A percentile compares a stretch with the other conserved stretches of the same genome.
phyloP scores from a whole-genome alignment of 768 basidiomycete genomes.

The Amanita rimosa region DNA sequence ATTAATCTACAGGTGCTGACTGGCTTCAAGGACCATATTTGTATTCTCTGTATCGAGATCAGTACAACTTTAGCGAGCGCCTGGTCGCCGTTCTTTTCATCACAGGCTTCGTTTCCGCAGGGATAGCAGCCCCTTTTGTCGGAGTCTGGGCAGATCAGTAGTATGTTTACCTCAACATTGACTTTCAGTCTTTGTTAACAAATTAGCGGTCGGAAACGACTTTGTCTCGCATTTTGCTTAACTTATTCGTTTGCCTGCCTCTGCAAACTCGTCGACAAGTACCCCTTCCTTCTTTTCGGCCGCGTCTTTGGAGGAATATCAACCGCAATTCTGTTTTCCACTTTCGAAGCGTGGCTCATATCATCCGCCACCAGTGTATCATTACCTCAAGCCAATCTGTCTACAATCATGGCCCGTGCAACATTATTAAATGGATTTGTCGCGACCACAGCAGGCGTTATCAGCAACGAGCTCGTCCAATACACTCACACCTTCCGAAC shows the following conservation, averaged over 20 bases:
- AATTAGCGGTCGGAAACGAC: conserved; percentile 48
- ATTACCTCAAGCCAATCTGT: conserved; percentile 47
- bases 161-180: conserved; percentile 24
- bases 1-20: conserved; percentile 43
- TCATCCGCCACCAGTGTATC: conserved; percentile 42
- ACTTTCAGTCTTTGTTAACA: not conserved
- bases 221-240: conserved; percentile 65
- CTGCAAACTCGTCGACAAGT: conserved; percentile 42
- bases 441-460: conserved; percentile 54
- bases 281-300: conserved; percentile 52
- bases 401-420: conserved; percentile 61
- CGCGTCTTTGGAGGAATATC: conserved; percentile 61
- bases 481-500: conserved; percentile 39
- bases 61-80: conserved; percentile 52
- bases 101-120: conserved; percentile 66
- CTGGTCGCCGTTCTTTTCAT: conserved; percentile 64
- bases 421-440: conserved; percentile 66
- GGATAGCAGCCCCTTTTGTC: conserved; percentile 55
- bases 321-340: conserved; percentile 66
- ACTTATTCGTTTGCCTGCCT: conserved; percentile 51
- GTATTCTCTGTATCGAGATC: conserved; percentile 63
- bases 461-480: conserved; percentile 54
- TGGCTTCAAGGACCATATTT: conserved; percentile 78
- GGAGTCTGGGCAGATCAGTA: conserved; percentile 74
- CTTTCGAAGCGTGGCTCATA: conserved; percentile 71